Evolutionary conservation across 1,139 yeast genomes (phyloP), one percentile per base, ranked within the genome.

Genomic region (Protomyces lactucae-debilis): DNA sequence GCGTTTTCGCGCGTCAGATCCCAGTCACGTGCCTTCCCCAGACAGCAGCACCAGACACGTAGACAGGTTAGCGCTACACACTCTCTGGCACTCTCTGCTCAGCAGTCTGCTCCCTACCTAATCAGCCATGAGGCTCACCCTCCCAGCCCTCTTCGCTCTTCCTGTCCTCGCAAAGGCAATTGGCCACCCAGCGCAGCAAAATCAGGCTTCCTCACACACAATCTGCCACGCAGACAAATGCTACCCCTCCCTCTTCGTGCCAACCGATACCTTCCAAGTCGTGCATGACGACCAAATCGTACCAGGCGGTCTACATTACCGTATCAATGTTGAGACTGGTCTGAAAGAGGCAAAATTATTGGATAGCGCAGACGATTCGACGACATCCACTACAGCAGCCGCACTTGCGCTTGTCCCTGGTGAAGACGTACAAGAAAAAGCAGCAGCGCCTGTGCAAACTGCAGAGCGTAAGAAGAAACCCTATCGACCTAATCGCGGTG

Each of bases 301-400:
- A 6, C 67, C 69, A 10, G 66, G 80, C 77, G 72, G 85, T 0
- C 76, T 90, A 55, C 95, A 90, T 74, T 84, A 87, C 55, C 78
- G 89, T 71, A 72, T 87, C 71, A 82, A 89, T 73, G 76, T 88
- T 64, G 90, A 86, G 35, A 86, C 91, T 0, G 84, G 86, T 35
- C 74, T 76, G 51, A 83, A 80, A 71, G 88, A 86, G 72, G 97
- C 96, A 0, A 87, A 83, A 69, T 65, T 86, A 9, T 72, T 78
- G 25, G 23, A 43, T 6, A 18, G 23, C 48, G 48, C 63, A 10
- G 65, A 57, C 3, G 67, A 61, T 18, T 25, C 45, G 3, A 39
- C 6, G 5, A 28, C 46, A n/a, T 52, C 60, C 10, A 56, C 59
- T 8, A n/a, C 12, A 9, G 21, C 23, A 2, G 64, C 46, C 10